These are phyloP conservation scores for Cucurbita argyrosperma DNA, from an alignment of 306 rosid species.

Conservation along the genomic window DNA sequence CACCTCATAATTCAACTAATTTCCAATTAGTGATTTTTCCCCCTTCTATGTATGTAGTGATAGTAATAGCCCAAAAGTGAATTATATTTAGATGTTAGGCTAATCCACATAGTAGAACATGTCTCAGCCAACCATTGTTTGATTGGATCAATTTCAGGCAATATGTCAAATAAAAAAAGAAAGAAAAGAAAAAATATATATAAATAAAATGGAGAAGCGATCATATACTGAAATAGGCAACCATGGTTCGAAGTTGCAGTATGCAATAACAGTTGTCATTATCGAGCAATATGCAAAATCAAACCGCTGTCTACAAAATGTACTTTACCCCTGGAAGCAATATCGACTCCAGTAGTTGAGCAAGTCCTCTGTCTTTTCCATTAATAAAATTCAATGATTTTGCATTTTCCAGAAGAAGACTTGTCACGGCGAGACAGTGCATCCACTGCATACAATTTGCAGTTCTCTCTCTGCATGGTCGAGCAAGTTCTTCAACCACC, in stretches of 20 bases:
- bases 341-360: constrained; percentile 56
- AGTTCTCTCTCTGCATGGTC: constrained; percentile 84
- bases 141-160: neutral
- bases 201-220: neutral
- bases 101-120: neutral
- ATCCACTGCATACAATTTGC: constrained; percentile 84
- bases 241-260: neutral
- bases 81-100: neutral
- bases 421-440: constrained; percentile 65
- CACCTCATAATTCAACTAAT: neutral
- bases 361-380: constrained; percentile 52
- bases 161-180: neutral
- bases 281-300: neutral
- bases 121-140: neutral
- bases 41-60: neutral
- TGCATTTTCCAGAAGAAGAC: constrained; percentile 68
- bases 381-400: constrained; percentile 40
- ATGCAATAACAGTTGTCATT: neutral
- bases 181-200: neutral
- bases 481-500: constrained; percentile 59
- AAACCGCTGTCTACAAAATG: neutral
- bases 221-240: neutral
- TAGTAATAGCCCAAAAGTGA: neutral
- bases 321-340: constrained; percentile 76
- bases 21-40: neutral